phyloP scores from a whole-genome alignment of 2,329 filamentous ascomycete species.

The Juglanconis juglandina region DNA sequence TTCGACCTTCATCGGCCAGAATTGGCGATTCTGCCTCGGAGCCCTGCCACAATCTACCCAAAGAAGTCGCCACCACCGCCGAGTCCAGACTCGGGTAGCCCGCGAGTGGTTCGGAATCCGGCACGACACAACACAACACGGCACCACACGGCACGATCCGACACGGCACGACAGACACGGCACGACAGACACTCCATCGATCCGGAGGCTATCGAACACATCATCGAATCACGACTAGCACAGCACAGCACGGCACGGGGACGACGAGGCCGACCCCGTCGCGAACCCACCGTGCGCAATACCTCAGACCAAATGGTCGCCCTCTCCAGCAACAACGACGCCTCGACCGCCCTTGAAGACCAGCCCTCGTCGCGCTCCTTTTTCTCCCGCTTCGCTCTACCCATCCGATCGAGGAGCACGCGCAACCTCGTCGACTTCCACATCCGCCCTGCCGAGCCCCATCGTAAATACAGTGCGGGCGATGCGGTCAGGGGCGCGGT shows the following conservation, averaged over 20 bases:
- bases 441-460: constrained; percentile 72
- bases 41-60: neutral
- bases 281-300: constrained; percentile 10
- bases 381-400: constrained; percentile 51
- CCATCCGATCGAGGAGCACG: constrained; percentile 46
- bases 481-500: constrained; percentile 73
- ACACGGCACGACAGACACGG: neutral
- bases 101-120: neutral
- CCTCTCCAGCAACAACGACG: constrained; percentile 37
- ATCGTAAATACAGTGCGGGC: constrained; percentile 71
- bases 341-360: constrained; percentile 36
- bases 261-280: constrained; percentile 12
- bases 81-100: neutral
- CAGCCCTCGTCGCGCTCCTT: constrained; percentile 42
- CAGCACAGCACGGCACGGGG: constrained; percentile 5
- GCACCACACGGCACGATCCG: neutral
- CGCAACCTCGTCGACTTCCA: constrained; percentile 76
- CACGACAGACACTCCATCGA: neutral
- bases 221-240: neutral
- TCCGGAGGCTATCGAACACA: neutral
- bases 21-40: neutral
- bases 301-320: constrained; percentile 42
- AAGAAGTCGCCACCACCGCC: neutral
- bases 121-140: constrained; percentile 6
- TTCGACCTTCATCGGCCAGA: neutral